Conservation (phyloP, 768 basidiomycete species). For the Heimioporus sp. region DNA sequence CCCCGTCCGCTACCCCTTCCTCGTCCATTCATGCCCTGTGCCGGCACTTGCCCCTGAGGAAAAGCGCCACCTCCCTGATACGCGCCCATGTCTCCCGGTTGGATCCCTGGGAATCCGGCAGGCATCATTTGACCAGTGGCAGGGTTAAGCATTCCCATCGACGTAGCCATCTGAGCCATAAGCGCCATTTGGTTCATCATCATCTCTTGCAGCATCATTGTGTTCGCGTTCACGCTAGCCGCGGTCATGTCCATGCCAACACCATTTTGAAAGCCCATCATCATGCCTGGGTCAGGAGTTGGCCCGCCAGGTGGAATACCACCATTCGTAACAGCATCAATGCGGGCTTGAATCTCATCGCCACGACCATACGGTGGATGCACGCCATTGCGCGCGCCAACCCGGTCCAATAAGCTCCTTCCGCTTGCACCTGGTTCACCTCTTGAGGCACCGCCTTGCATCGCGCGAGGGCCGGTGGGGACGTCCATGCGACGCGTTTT, state of each 20-base stretch:
- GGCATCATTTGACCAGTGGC: conserved; percentile 54
- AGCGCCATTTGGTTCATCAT: conserved; percentile 91
- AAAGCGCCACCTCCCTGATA: conserved; percentile 31
- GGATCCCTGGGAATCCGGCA: conserved; percentile 60
- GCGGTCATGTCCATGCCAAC: conserved; percentile 39
- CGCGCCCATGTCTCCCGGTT: conserved; percentile 51
- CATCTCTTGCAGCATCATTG: conserved; percentile 80
- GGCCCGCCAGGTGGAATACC: conserved; percentile 37
- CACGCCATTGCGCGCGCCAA: conserved; percentile 55
- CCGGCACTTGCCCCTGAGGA: conserved; percentile 14
- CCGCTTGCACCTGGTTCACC: conserved; percentile 29
- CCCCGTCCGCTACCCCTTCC: conserved; percentile 48
- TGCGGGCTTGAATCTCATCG: conserved; percentile 77
- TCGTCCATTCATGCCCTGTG: conserved; percentile 31
- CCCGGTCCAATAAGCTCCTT: conserved; percentile 77
- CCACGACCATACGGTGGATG: conserved; percentile 35
- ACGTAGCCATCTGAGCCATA: conserved; percentile 89
- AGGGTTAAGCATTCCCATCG: conserved; percentile 75
- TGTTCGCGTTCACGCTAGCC: conserved; percentile 61
- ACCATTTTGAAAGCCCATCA: conserved; percentile 47
- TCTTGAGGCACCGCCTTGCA: conserved; percentile 41
- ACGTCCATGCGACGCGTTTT: conserved; percentile 74
- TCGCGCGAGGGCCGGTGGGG: conserved; percentile 84
- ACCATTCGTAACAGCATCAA: conserved; percentile 70
- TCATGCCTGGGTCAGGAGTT: conserved; percentile 36